phyloP scores from a whole-genome alignment of 352 stramenopile species.

The Globisporangium camurandrum region DNA sequence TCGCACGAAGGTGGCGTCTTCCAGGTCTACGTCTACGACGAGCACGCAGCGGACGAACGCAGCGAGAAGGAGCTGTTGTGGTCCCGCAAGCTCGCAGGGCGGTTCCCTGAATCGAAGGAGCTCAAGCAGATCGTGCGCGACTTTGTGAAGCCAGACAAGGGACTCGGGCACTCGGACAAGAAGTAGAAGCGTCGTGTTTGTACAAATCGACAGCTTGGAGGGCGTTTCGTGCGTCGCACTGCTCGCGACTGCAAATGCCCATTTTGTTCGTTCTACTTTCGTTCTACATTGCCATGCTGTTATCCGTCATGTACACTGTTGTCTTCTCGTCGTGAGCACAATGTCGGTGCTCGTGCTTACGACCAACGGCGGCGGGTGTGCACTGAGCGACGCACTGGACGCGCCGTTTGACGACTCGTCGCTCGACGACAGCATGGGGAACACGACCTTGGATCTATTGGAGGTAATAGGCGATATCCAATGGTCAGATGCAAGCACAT shows the following conservation, averaged over 20 bases:
- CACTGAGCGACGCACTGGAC: too few species aligned
- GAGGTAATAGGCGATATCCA: too few species aligned
- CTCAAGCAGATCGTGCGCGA: slow-evolving; percentile 91
- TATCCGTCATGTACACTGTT: slow-evolving; percentile 5
- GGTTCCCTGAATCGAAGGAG: slow-evolving; percentile 90
- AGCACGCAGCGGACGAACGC: slow-evolving; percentile 10
- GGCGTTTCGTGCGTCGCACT: not conserved
- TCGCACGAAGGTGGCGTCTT: slow-evolving; percentile 51
- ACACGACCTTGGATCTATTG: slow-evolving; percentile 11
- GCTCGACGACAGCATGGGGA: slow-evolving; percentile 6
- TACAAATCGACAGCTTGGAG: too few species aligned
- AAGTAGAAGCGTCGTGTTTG: slow-evolving; percentile 22
- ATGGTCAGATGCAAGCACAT: not conserved
- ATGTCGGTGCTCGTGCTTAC: slow-evolving; percentile 4
- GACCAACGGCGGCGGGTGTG: not conserved
- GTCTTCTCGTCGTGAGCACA: slow-evolving; percentile 3
- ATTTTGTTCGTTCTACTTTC: too few species aligned
- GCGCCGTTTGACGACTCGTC: too few species aligned
- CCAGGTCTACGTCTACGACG: slow-evolving; percentile 50
- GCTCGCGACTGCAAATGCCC: too few species aligned
- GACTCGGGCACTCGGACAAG: slow-evolving; percentile 83
- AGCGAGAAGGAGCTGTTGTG: slow-evolving; percentile 66
- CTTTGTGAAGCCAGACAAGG: slow-evolving; percentile 67
- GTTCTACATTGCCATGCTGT: too few species aligned
- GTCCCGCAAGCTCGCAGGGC: slow-evolving; percentile 68